Evolutionary conservation across 805 yeast species (phyloP).

Genomic region (Sporopachydermia lactativora): DNA sequence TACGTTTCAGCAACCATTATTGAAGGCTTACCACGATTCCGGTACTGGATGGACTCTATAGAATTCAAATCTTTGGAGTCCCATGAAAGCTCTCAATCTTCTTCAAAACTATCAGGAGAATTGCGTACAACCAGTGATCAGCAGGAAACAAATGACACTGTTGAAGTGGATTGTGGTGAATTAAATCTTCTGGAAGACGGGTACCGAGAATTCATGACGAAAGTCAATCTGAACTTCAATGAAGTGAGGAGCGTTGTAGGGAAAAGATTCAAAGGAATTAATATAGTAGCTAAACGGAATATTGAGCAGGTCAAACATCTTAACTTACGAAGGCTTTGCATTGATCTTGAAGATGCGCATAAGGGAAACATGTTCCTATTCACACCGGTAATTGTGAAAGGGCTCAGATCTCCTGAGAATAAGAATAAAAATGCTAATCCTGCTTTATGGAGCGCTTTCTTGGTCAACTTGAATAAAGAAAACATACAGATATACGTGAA

Average conservation of each 20-base stretch:
- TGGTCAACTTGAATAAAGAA: neutral
- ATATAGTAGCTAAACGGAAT: neutral
- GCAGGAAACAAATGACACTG: neutral
- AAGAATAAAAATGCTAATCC: neutral
- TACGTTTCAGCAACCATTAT: too few relatives aligned
- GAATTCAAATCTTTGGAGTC: conserved; percentile 3
- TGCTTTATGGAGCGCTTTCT: neutral
- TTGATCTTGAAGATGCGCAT: neutral
- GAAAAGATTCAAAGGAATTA: neutral
- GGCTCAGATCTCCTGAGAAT: neutral
- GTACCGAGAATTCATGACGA: conserved; percentile 11
- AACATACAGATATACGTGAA: neutral
- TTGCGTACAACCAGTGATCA: neutral
- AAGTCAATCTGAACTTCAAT: neutral
- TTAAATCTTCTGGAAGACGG: conserved; percentile 10
- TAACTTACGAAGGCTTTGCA: neutral
- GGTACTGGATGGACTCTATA: neutral
- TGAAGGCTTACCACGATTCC: neutral
- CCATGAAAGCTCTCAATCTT: conserved; percentile 6
- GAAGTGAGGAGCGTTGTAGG: neutral
- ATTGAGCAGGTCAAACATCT: neutral
- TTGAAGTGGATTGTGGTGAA: conserved; percentile 11
- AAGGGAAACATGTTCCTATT: neutral
- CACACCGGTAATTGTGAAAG: neutral
- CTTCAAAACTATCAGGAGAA: too few relatives aligned